phyloP scores from a whole-genome alignment of 345 rosid genomes.

The Euphorbia tirucalli region DNA sequence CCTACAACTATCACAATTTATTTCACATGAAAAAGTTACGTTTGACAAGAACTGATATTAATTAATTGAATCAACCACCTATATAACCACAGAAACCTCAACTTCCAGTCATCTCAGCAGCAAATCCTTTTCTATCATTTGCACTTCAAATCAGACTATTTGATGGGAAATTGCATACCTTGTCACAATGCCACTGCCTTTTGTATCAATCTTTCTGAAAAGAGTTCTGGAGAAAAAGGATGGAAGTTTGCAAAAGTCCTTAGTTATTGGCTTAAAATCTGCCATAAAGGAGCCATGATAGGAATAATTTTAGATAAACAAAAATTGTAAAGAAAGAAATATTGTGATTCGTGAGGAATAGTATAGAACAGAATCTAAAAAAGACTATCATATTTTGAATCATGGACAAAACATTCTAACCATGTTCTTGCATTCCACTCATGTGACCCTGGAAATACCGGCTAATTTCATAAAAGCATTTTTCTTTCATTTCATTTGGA shows the following conservation, averaged over 20 bases:
- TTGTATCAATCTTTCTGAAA: constrained; percentile 69
- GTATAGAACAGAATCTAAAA: not conserved
- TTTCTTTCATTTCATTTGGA: constrained; percentile 71
- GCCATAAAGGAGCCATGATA: constrained; percentile 17
- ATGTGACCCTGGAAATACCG: constrained; percentile 65
- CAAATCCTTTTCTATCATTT: not conserved
- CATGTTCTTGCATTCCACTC: constrained; percentile 72
- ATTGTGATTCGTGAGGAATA: constrained; percentile 18
- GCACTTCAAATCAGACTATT: not conserved
- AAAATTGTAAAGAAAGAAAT: constrained; percentile 1
- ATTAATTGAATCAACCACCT: not conserved
- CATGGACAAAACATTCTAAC: constrained; percentile 30
- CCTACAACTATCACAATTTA: not conserved
- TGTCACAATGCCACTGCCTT: constrained; percentile 54
- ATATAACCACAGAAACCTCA: not conserved
- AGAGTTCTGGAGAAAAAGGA: constrained; percentile 75
- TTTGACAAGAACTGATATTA: not conserved
- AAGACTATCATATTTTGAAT: constrained; percentile 3
- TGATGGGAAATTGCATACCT: constrained; percentile 42
- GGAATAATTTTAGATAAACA: not conserved
- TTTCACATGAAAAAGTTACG: not conserved
- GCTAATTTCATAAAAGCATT: constrained; percentile 56
- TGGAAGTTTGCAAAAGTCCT: constrained; percentile 88
- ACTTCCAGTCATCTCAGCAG: not conserved
- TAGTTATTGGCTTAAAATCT: constrained; percentile 78